These are phyloP conservation scores for Lachnellula willkommii DNA, from an alignment of 2,329 filamentous ascomycete genomes.

Conservation along the genomic window DNA sequence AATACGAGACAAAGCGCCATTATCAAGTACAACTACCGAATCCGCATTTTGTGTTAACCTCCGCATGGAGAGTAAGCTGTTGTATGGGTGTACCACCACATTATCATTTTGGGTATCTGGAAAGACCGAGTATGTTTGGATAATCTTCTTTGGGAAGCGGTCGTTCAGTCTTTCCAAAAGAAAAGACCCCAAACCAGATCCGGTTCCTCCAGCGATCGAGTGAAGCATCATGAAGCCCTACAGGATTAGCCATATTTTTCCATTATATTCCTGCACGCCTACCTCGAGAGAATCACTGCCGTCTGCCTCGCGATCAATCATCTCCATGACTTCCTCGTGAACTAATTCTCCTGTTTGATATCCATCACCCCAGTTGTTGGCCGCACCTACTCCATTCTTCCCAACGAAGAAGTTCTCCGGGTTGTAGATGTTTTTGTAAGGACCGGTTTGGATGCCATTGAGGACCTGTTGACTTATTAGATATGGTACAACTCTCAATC, in stretches of 20 bases:
- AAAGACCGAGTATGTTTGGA: constrained; percentile 98
- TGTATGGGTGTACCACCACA: constrained; percentile 97
- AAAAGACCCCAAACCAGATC: constrained; percentile 92
- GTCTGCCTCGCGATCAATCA: constrained; percentile 98
- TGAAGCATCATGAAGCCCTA: constrained; percentile 97
- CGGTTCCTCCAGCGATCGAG: constrained; percentile 94
- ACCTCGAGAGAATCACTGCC: constrained; percentile 95
- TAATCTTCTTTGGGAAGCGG: constrained; percentile 96
- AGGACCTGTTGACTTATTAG: constrained; percentile 56
- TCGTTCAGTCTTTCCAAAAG: constrained; percentile 94
- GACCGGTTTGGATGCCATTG: constrained; percentile 83
- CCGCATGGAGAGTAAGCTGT: constrained; percentile 88
- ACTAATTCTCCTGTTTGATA: constrained; percentile 90
- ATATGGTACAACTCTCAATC: neutral
- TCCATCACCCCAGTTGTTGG: constrained; percentile 97
- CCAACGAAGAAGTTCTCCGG: constrained; percentile 98
- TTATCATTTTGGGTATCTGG: constrained; percentile 87
- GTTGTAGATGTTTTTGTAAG: constrained; percentile 99
- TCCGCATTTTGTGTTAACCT: constrained; percentile 93
- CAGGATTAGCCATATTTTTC: constrained; percentile 19
- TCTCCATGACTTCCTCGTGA: constrained; percentile 96
- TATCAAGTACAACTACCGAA: constrained; percentile 95
- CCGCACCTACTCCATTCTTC: constrained; percentile 87
- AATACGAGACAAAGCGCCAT: constrained; percentile 87
- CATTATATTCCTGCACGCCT: constrained; percentile 12